Conservation (phyloP, 257 asterid species). For the Leptodermis oblonga region DNA sequence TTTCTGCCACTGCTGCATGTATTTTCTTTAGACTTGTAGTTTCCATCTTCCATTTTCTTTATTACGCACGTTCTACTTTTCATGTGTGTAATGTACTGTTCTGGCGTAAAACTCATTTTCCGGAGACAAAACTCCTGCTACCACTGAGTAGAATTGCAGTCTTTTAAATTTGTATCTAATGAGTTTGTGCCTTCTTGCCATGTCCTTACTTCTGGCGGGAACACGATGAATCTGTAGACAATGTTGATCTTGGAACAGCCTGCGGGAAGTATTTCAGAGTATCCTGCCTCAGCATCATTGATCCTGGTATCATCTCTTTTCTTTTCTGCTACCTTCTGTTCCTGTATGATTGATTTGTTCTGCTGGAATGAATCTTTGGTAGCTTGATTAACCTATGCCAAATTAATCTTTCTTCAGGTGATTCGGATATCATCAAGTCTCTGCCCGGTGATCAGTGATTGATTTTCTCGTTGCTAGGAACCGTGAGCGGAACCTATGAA, state of each 20-base stretch:
- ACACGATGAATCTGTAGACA: conserved; percentile 32
- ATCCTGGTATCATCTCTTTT: conserved; percentile 40
- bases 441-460: conserved; percentile 54
- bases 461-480: neutral
- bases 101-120: neutral
- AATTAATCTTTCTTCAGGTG: conserved; percentile 37
- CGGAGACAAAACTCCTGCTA: neutral
- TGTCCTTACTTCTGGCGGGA: neutral
- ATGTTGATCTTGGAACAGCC: conserved; percentile 78
- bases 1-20: no score
- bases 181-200: no score
- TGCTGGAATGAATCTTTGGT: neutral
- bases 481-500: neutral
- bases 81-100: no score
- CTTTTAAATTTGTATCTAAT: neutral
- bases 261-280: conserved; percentile 69
- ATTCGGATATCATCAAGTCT: conserved; percentile 67
- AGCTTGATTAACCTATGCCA: neutral
- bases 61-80: neutral
- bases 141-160: neutral
- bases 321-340: neutral
- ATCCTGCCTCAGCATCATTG: conserved; percentile 76
- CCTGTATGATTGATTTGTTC: neutral
- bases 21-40: neutral
- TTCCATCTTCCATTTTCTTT: neutral